These are phyloP conservation scores for Gloeopeniophorella convolvens DNA, from an alignment of 768 basidiomycete genomes.

Conservation along the genomic window DNA sequence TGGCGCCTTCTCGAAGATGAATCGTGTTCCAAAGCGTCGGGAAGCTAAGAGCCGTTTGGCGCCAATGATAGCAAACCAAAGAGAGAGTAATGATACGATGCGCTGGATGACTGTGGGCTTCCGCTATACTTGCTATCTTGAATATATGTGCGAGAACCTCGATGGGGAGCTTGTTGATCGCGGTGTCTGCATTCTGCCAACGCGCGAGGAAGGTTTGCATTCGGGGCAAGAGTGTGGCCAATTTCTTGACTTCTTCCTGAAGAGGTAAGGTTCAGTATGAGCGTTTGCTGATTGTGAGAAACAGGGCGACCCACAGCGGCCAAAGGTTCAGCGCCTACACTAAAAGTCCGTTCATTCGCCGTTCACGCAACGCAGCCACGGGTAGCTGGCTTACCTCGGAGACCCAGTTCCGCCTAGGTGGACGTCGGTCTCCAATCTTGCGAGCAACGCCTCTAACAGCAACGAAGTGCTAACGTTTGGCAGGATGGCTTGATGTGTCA, in stretches of 20 bases:
- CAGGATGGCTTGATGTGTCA: conserved; percentile 13
- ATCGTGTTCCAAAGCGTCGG: conserved; percentile 20
- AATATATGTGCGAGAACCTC: conserved; percentile 18
- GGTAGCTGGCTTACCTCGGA: neutral
- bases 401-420: conserved; percentile 4
- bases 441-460: conserved; percentile 14
- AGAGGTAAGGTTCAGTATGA: neutral
- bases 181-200: conserved; percentile 9
- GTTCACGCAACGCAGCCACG: neutral
- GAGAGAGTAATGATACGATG: conserved; percentile 15
- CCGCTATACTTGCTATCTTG: conserved; percentile 12
- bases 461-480: conserved; percentile 7
- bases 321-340: neutral
- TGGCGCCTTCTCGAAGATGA: conserved; percentile 18
- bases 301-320: conserved; percentile 2
- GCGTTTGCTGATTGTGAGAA: neutral
- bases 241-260: conserved; percentile 14
- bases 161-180: conserved; percentile 16
- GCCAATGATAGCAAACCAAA: conserved; percentile 20
- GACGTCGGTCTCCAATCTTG: conserved; percentile 12
- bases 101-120: conserved; percentile 9
- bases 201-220: conserved; percentile 15
- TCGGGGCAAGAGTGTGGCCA: conserved; percentile 17
- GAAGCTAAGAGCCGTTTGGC: conserved; percentile 20
- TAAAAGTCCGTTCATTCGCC: neutral